Percentiles rank a stretch among this genome's conserved stretches.
Conservation (phyloP, 495 filamentous ascomycete species). For the Tuber melanosporum region DNA sequence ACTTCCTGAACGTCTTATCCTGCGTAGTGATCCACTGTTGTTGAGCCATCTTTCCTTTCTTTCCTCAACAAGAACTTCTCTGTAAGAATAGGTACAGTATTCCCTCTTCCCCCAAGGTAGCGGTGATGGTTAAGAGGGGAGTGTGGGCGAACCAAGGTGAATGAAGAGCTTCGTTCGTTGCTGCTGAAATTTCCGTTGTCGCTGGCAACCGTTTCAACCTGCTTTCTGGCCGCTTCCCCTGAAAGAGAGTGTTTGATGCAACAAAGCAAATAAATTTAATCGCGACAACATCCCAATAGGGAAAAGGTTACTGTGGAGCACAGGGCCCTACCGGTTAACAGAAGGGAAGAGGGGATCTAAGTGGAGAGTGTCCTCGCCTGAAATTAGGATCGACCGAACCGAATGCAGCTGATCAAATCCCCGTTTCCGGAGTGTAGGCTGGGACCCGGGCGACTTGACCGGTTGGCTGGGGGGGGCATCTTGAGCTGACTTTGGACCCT, state of each 20-base stretch:
- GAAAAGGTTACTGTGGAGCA: background rate
- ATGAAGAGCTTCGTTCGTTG: background rate
- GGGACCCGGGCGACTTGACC: background rate
- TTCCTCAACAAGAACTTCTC: background rate
- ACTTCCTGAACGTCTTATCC: conserved; percentile 99
- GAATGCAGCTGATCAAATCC: background rate
- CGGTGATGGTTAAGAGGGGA: background rate
- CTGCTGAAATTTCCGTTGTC: background rate
- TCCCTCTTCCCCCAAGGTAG: background rate
- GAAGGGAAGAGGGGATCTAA: background rate
- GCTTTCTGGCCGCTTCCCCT: background rate
- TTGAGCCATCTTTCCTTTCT: conserved; percentile 47
- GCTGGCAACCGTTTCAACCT: conserved; percentile 1
- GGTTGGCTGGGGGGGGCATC: background rate
- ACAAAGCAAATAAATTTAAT: background rate
- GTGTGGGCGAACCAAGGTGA: background rate
- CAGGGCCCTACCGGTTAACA: background rate
- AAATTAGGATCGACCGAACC: background rate
- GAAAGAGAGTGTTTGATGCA: background rate
- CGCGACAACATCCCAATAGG: background rate
- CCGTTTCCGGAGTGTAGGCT: background rate
- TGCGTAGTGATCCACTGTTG: conserved; percentile 94
- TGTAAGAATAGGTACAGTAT: background rate
- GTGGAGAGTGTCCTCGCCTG: background rate
- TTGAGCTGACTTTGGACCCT: background rate